phyloP scores from a whole-genome alignment of 2,329 filamentous ascomycete species.

The Chrysoporthe austroafricana region DNA sequence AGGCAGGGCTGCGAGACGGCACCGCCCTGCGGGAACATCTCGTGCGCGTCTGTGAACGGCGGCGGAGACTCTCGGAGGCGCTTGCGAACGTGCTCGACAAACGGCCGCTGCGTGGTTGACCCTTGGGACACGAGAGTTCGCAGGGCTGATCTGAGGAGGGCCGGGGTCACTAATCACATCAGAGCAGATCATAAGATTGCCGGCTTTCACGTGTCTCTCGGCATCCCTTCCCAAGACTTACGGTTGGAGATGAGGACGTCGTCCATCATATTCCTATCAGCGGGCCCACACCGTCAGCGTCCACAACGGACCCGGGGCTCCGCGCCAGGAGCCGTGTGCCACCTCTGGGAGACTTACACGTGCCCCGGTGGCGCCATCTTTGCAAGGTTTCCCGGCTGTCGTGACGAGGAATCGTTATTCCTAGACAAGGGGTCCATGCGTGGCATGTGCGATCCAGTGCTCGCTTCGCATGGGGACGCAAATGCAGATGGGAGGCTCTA shows the following conservation, averaged over 20 bases:
- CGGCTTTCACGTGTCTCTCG: not conserved
- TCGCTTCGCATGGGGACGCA: no score
- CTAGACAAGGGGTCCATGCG: no score
- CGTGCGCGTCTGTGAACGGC: conserved; percentile 28
- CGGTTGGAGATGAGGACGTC: conserved; percentile 44
- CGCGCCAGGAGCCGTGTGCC: not conserved
- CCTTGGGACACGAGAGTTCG: conserved; percentile 40
- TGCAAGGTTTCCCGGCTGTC: not conserved
- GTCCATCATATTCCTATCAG: conserved; percentile 45
- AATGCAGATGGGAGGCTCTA: not conserved
- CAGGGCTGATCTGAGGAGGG: conserved; percentile 41
- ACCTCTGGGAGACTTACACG: conserved; percentile 16
- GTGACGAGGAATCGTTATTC: not conserved
- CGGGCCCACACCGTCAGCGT: not conserved
- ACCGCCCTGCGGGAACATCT: conserved; percentile 35
- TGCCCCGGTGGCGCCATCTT: conserved; percentile 18
- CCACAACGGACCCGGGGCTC: not conserved
- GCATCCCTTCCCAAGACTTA: conserved; percentile 28
- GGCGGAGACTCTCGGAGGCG: conserved; percentile 35
- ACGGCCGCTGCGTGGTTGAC: conserved; percentile 36
- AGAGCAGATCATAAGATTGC: not conserved
- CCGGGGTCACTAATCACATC: conserved; percentile 35
- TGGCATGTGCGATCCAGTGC: not conserved
- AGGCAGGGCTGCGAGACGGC: conserved; percentile 33
- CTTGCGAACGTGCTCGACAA: conserved; percentile 40